Evolutionary conservation across 352 stramenopile species (phyloP), one percentile per base, ranked within the genome.

Genomic region (Pythium folliculosum): DNA sequence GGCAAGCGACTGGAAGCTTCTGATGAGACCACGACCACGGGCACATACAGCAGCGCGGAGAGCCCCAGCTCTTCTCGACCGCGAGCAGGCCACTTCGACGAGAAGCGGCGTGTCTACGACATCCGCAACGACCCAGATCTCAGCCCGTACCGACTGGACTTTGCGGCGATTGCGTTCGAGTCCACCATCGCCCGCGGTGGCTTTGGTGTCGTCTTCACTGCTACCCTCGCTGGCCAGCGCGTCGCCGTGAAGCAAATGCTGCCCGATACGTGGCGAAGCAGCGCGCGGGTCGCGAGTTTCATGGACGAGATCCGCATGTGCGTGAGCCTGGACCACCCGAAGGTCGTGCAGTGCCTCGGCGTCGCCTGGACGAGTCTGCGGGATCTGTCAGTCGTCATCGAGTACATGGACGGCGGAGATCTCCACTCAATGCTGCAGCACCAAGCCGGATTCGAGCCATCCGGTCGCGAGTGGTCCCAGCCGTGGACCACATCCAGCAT

Each of bases 301-400:
- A 69, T 76, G 61, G 64, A 71, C 50, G 72, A 79, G 63, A 79
- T 79, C 37, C 66, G 70, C 32, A 57, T 79, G 44, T 76, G 72
- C 47, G 65, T 63, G 8, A 61, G 44, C 5, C 40, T 79, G 27
- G 51, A 71, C 38, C 72, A 79, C 23, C 72, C 72, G 7, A 79
- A 79, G 45, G 66, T 79, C 22, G 72, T 79, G 19, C 23, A 40
- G 0, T 78, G 68, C 27, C 22, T 78, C 27, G 71, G 71, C 9
- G 51, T 78, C 43, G 49, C 37, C 19, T 78, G 67, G 67, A 73
- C 37, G 35, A 75, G 63, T 38, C 47, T 75, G 12, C 44, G 67
- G 4, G 63, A 78, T 22, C 22, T 78, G 49, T 60, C 67, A 19
- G 71, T 73, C 13, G 50, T 78, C 1, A 75, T 44, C 48, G 71